Conservation (phyloP, 148 eudicot genomes). For the Camellia lanceoleosa region DNA sequence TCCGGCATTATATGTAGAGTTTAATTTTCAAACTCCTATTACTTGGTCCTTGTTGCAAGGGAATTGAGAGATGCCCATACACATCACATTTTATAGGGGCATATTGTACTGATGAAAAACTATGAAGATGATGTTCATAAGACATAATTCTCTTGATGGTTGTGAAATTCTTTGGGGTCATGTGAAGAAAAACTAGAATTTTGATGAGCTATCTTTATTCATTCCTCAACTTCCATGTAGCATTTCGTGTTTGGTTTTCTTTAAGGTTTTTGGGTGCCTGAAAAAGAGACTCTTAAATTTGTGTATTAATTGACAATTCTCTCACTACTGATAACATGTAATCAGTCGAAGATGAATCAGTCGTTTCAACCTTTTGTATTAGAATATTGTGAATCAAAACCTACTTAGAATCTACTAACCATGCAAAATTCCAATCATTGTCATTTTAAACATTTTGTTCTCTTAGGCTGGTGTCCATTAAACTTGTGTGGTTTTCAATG, state of each 20-base stretch:
- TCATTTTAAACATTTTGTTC: neutral
- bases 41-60: neutral
- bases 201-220: too few species aligned
- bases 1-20: neutral
- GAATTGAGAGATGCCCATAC: too few species aligned
- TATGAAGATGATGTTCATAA: neutral
- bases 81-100: neutral
- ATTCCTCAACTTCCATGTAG: neutral
- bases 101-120: neutral
- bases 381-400: neutral
- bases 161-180: too few species aligned
- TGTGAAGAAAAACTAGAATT: too few species aligned
- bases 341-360: neutral
- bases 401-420: neutral
- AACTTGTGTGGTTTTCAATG: neutral
- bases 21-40: neutral
- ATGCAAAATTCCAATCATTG: neutral
- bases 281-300: neutral
- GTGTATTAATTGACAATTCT: neutral
- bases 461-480: constrained; percentile 2
- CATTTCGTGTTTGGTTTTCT: neutral
- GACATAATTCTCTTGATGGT: neutral
- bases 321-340: neutral
- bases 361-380: neutral
- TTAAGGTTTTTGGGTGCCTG: neutral